A percentile compares a stretch with the other conserved stretches of the same genome.
Conservation (phyloP, 2,329 filamentous ascomycete genomes). For the Mycocentrospora acerina region DNA sequence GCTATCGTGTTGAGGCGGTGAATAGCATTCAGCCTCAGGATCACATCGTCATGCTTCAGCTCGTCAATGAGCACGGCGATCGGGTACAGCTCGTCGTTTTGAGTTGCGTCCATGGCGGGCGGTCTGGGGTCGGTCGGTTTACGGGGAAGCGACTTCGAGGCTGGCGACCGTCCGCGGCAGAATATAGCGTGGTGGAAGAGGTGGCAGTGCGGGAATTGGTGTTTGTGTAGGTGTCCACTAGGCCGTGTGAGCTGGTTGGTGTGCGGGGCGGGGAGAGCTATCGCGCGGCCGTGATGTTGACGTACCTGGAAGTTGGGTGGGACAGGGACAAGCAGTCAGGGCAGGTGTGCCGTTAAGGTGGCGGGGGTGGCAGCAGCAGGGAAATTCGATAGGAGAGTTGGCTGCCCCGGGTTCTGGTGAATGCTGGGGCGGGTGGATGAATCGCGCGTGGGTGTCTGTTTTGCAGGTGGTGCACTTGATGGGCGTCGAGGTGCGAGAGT, state of each 20-base stretch:
- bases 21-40: constrained; percentile 96
- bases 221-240: constrained; percentile 5
- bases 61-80: constrained; percentile 99
- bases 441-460: constrained; percentile 24
- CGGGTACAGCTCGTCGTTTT: constrained; percentile 98
- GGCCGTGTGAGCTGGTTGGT: constrained; percentile 24
- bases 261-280: constrained; percentile 21
- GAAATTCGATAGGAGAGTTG: constrained; percentile 12
- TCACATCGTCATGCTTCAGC: constrained; percentile 99
- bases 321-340: constrained; percentile 22
- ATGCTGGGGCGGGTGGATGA: constrained; percentile 11
- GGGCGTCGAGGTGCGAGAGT: constrained; percentile 6
- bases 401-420: constrained; percentile 13
- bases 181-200: constrained; percentile 8
- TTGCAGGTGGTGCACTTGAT: constrained; percentile 18
- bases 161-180: constrained; percentile 21
- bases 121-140: constrained; percentile 20
- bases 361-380: constrained; percentile 12
- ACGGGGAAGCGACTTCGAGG: constrained; percentile 19
- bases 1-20: constrained; percentile 98
- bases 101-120: constrained; percentile 78
- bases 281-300: constrained; percentile 33
- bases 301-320: constrained; percentile 35
- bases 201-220: constrained; percentile 11
- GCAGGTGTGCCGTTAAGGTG: constrained; percentile 14